Percentiles rank a stretch among this genome's conserved stretches.
These are phyloP conservation scores for Forsythia suspensa DNA, from an alignment of 257 asterid genomes.

Conservation along the genomic window DNA sequence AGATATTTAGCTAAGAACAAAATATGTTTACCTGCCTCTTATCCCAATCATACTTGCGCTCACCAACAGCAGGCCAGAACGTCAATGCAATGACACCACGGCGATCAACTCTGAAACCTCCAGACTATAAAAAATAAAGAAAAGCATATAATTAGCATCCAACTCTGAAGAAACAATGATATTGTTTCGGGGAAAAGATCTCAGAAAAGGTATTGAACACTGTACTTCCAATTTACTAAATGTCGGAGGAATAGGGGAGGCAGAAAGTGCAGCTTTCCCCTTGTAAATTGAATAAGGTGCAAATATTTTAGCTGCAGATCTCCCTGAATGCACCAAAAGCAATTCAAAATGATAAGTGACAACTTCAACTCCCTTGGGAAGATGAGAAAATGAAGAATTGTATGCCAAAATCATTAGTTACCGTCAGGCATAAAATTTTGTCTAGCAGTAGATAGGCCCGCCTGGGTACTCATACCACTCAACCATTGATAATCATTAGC, in stretches of 20 bases:
- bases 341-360: constrained; percentile 20
- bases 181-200: not conserved
- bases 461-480: constrained; percentile 36
- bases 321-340: constrained; percentile 20
- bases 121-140: constrained; percentile 47
- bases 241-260: constrained; percentile 65
- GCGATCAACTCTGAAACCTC: constrained; percentile 66
- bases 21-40: constrained; percentile 65
- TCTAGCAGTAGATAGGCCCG: constrained; percentile 35
- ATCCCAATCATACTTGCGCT: constrained; percentile 89
- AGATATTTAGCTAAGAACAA: not conserved
- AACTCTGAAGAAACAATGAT: constrained; percentile 1
- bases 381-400: not conserved
- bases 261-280: constrained; percentile 88
- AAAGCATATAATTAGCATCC: not conserved
- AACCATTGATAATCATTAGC: constrained; percentile 22
- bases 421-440: constrained; percentile 38
- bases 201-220: constrained; percentile 13
- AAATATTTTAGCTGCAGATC: constrained; percentile 41
- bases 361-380: not conserved
- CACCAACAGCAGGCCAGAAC: constrained; percentile 82
- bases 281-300: constrained; percentile 81
- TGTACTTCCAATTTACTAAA: constrained; percentile 65
- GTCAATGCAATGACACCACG: constrained; percentile 72
- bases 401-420: constrained; percentile 18